These are phyloP conservation scores for Hypoxylon fragiforme DNA, from an alignment of 495 filamentous ascomycete genomes.

Conservation along the genomic window DNA sequence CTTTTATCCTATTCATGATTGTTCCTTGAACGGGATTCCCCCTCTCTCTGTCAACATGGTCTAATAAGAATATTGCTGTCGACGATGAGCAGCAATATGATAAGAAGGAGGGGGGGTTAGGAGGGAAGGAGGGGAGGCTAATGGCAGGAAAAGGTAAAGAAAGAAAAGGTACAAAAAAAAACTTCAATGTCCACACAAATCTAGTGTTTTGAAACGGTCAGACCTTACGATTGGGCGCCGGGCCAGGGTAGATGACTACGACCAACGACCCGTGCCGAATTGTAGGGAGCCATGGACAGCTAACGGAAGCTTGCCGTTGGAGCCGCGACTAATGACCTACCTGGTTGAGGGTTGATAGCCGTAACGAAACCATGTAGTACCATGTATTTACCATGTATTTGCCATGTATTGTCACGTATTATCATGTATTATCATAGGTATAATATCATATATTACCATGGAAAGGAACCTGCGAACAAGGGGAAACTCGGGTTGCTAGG, in stretches of 20 bases:
- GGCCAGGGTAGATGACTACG: slow-evolving; percentile 10
- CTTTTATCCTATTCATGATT: slow-evolving; percentile 39
- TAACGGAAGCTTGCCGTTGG: slow-evolving; percentile 32
- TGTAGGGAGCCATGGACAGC: slow-evolving; percentile 11
- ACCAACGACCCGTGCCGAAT: slow-evolving; percentile 23
- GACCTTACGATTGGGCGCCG: slow-evolving; percentile 10
- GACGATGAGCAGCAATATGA: background rate
- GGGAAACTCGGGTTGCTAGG: no score
- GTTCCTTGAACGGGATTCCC: slow-evolving; percentile 28
- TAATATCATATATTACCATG: no score
- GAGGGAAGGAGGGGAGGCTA: background rate
- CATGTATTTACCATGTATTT: no score
- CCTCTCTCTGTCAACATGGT: slow-evolving; percentile 21
- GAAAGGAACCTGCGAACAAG: no score
- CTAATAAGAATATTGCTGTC: slow-evolving; percentile 1
- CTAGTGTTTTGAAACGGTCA: slow-evolving; percentile 23
- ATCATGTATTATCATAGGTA: no score
- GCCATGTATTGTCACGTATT: no score
- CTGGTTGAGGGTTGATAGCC: slow-evolving; percentile 6
- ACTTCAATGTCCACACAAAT: no score
- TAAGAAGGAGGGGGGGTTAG: background rate
- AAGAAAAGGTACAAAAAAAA: background rate
- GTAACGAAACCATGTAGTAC: background rate
- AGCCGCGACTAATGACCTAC: slow-evolving; percentile 23
- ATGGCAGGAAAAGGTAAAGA: slow-evolving; percentile 3